Evolutionary conservation across 192 early-diverging fungal species (phyloP).

Genomic region (Umbelopsis sp.): DNA sequence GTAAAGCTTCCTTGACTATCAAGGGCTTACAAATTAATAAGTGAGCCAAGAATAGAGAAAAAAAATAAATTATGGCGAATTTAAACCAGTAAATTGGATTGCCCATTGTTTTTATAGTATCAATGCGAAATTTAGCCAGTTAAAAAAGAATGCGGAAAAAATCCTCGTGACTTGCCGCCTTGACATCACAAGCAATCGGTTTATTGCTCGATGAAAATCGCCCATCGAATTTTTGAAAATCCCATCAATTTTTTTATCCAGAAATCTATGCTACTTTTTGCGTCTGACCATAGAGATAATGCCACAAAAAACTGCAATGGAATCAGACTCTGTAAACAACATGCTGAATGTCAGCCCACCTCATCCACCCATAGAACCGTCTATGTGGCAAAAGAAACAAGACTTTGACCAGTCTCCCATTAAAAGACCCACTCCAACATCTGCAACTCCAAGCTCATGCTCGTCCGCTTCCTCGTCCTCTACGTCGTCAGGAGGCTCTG

Average conservation of each 20-base stretch:
- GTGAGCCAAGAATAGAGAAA: no score
- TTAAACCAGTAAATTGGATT: no score
- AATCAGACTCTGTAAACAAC: background rate
- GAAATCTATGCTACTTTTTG: conserved; percentile 4
- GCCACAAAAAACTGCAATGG: background rate
- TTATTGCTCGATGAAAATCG: background rate
- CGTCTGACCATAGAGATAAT: background rate
- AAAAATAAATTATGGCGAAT: no score
- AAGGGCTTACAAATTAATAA: no score
- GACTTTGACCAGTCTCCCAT: background rate
- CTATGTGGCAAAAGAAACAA: background rate
- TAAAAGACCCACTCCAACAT: background rate
- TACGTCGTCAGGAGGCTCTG: background rate
- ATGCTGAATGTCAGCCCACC: background rate
- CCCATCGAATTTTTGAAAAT: conserved; percentile 4
- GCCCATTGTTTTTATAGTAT: no score
- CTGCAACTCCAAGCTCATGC: background rate
- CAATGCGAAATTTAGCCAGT: no score
- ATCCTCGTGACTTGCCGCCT: no score
- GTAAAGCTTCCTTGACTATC: no score
- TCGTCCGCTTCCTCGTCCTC: conserved; percentile 10
- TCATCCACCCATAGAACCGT: background rate
- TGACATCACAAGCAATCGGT: no score
- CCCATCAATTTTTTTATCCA: conserved; percentile 15
- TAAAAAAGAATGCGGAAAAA: no score